Conservation (phyloP, 257 asterid species). For the Avicennia marina region DNA sequence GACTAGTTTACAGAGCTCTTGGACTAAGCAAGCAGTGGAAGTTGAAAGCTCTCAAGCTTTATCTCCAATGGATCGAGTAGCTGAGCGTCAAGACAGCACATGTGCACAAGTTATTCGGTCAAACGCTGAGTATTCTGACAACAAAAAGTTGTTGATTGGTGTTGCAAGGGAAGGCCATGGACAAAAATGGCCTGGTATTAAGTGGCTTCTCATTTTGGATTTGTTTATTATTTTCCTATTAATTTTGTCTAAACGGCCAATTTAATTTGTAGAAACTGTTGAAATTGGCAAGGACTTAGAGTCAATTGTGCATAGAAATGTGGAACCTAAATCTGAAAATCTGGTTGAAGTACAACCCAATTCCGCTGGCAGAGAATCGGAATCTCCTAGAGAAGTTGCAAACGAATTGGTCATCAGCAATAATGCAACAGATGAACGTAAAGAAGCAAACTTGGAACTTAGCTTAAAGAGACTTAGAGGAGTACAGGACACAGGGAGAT, state of each 20-base stretch:
- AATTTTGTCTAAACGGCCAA: too few relatives aligned
- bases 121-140: slow-evolving; percentile 41
- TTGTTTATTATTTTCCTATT: slow-evolving; percentile 13
- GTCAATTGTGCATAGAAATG: slow-evolving; percentile 26
- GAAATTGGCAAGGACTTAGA: neutral
- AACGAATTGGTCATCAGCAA: slow-evolving; percentile 30
- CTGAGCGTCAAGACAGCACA: slow-evolving; percentile 53
- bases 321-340: slow-evolving; percentile 37
- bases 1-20: slow-evolving; percentile 53
- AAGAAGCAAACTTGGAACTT: slow-evolving; percentile 39
- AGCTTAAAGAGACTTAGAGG: slow-evolving; percentile 67
- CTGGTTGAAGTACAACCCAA: neutral
- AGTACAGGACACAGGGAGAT: slow-evolving; percentile 36
- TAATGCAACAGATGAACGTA: slow-evolving; percentile 27
- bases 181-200: slow-evolving; percentile 42
- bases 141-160: slow-evolving; percentile 29
- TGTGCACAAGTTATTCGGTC: slow-evolving; percentile 62
- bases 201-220: slow-evolving; percentile 6
- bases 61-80: slow-evolving; percentile 46
- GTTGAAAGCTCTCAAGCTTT: slow-evolving; percentile 52
- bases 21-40: slow-evolving; percentile 75
- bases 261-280: neutral
- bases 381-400: slow-evolving; percentile 36
- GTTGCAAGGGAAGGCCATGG: slow-evolving; percentile 37
- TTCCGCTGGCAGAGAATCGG: slow-evolving; percentile 31